Percentiles rank a stretch among this genome's conserved stretches.
phyloP scores from a whole-genome alignment of 1,284 basidiomycete species.

The Rhodotorula sp. region DNA sequence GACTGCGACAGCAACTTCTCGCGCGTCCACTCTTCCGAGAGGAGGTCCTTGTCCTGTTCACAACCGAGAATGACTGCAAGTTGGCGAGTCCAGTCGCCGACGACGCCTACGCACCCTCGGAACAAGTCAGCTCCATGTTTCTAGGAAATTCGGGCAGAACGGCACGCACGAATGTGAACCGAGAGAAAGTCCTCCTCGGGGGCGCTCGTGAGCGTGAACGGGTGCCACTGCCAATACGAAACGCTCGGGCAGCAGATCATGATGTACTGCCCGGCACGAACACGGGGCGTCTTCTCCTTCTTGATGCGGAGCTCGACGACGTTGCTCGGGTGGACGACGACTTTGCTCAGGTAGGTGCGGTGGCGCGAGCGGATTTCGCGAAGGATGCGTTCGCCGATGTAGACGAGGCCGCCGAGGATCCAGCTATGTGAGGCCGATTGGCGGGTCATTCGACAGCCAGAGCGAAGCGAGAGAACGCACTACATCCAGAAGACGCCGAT shows the following conservation, averaged over 20 bases:
- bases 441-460: not conserved
- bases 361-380: slow-evolving; percentile 84
- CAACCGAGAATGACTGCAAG: slow-evolving; percentile 79
- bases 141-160: not conserved
- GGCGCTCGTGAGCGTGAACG: slow-evolving; percentile 76
- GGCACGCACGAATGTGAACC: slow-evolving; percentile 67
- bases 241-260: slow-evolving; percentile 77
- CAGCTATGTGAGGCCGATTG: slow-evolving; percentile 52
- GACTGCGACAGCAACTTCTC: slow-evolving; percentile 48
- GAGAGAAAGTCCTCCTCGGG: slow-evolving; percentile 89
- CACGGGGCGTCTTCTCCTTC: slow-evolving; percentile 63
- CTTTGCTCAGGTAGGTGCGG: slow-evolving; percentile 82
- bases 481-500: slow-evolving; percentile 87
- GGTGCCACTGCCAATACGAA: slow-evolving; percentile 91
- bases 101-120: slow-evolving; percentile 52
- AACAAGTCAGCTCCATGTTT: not conserved
- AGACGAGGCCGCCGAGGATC: slow-evolving; percentile 80
- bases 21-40: slow-evolving; percentile 59
- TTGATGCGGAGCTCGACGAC: slow-evolving; percentile 91
- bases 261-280: slow-evolving; percentile 59
- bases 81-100: slow-evolving; percentile 77
- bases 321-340: slow-evolving; percentile 82
- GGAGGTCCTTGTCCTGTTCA: slow-evolving; percentile 64
- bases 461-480: slow-evolving; percentile 42
- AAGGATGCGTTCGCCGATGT: slow-evolving; percentile 77